These are phyloP conservation scores for Moricandia moricandioides DNA, from an alignment of 345 rosid species.

Conservation along the genomic window DNA sequence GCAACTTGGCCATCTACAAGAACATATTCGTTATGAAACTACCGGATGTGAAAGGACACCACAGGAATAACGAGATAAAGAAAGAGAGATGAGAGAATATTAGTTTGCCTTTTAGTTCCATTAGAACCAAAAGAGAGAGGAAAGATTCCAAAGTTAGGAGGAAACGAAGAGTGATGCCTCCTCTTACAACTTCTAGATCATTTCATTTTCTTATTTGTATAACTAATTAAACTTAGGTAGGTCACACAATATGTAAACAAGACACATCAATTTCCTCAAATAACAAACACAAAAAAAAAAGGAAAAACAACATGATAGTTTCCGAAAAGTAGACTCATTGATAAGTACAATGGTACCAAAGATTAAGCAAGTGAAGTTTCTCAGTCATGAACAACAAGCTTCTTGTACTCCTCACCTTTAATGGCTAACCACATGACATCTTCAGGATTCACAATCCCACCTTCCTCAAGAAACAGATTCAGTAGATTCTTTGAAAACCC, in stretches of 20 bases:
- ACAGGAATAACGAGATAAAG: constrained; percentile 25
- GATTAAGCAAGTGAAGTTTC: background rate
- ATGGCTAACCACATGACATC: constrained; percentile 38
- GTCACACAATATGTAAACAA: background rate
- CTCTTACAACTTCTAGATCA: constrained; percentile 12
- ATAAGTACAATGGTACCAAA: background rate
- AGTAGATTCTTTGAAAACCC: constrained; percentile 46
- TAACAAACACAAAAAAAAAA: background rate
- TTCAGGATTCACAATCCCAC: constrained; percentile 35
- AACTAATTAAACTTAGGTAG: background rate
- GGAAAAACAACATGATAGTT: background rate
- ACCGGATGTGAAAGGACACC: constrained; percentile 36
- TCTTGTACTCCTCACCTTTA: constrained; percentile 34
- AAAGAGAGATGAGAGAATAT: constrained; percentile 22
- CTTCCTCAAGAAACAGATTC: constrained; percentile 41
- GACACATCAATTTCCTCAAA: background rate
- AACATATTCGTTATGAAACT: constrained; percentile 32
- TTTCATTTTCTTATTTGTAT: background rate
- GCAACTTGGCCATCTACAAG: constrained; percentile 22
- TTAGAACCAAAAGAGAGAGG: background rate
- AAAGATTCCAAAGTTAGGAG: constrained; percentile 30
- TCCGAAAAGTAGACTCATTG: background rate
- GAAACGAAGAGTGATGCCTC: constrained; percentile 18
- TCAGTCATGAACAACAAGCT: constrained; percentile 35
- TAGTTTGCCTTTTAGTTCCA: constrained; percentile 18